Evolutionary conservation across 805 yeast genomes (phyloP).

Genomic region (Yueomyces sp.): DNA sequence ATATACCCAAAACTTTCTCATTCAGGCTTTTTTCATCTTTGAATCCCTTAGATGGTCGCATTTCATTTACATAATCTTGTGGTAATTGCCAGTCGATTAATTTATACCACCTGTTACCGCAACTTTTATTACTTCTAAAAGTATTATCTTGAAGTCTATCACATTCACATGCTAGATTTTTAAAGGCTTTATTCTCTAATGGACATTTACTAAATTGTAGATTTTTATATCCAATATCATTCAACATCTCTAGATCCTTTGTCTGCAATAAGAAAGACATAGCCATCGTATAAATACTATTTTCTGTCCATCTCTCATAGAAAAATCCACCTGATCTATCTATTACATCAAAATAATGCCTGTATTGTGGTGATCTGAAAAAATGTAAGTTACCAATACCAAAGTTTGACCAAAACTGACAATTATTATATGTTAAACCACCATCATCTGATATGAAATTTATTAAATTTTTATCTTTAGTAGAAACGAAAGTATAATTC

Average conservation of each 20-base stretch:
- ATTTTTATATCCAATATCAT: slow-evolving; percentile 70
- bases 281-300: slow-evolving; percentile 76
- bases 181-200: slow-evolving; percentile 43
- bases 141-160: slow-evolving; percentile 60
- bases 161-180: slow-evolving; percentile 56
- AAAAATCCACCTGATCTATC: slow-evolving; percentile 71
- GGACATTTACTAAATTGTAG: slow-evolving; percentile 72
- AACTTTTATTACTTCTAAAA: slow-evolving; percentile 47
- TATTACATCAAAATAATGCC: slow-evolving; percentile 49
- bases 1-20: no score
- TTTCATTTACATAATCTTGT: neutral
- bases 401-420: slow-evolving; percentile 84
- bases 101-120: slow-evolving; percentile 30
- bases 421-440: slow-evolving; percentile 42
- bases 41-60: no score
- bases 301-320: slow-evolving; percentile 90
- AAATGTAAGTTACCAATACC: slow-evolving; percentile 67
- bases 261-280: slow-evolving; percentile 56
- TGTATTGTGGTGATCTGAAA: slow-evolving; percentile 60
- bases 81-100: neutral
- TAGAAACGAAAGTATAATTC: slow-evolving; percentile 39
- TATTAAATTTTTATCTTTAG: slow-evolving; percentile 32
- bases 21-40: no score
- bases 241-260: slow-evolving; percentile 57
- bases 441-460: slow-evolving; percentile 49